These are phyloP conservation scores for Phoma sp. DNA, from an alignment of 2,329 filamentous ascomycete species.

Conservation along the genomic window DNA sequence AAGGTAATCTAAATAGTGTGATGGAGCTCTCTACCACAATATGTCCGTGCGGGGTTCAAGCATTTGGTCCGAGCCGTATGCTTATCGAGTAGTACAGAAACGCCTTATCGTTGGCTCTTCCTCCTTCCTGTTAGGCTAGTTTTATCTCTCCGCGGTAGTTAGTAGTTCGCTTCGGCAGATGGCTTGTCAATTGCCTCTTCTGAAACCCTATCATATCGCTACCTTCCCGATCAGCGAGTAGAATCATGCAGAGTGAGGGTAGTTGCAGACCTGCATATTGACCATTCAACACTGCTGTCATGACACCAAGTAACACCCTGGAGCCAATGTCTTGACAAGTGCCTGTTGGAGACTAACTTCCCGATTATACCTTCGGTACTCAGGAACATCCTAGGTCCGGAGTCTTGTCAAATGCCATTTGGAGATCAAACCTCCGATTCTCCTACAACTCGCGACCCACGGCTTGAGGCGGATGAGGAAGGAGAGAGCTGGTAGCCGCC, in stretches of 20 bases:
- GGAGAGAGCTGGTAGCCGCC: constrained; percentile 15
- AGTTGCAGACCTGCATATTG: constrained; percentile 13
- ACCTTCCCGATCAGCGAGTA: constrained; percentile 27
- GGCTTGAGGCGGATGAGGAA: constrained; percentile 24
- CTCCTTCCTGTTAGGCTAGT: neutral
- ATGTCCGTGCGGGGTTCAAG: constrained; percentile 19
- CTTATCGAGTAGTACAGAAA: constrained; percentile 10
- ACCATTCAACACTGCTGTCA: constrained; percentile 15
- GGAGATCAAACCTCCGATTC: constrained; percentile 20
- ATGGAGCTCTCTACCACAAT: constrained; percentile 19
- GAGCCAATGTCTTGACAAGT: constrained; percentile 7
- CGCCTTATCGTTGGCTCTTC: neutral
- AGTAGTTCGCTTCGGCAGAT: neutral
- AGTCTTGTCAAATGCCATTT: constrained; percentile 26
- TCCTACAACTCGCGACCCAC: constrained; percentile 11
- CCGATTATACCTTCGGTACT: constrained; percentile 6
- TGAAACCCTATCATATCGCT: constrained; percentile 12
- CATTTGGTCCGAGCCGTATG: constrained; percentile 9
- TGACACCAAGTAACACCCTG: constrained; percentile 14
- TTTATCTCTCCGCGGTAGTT: neutral
- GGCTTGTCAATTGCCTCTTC: constrained; percentile 26
- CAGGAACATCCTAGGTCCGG: neutral
- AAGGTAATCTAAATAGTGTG: constrained; percentile 29
- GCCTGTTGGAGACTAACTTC: constrained; percentile 13
- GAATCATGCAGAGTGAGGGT: constrained; percentile 14